Evolutionary conservation across 805 yeast species (phyloP).

Genomic region (Yamadazyma philogaea): DNA sequence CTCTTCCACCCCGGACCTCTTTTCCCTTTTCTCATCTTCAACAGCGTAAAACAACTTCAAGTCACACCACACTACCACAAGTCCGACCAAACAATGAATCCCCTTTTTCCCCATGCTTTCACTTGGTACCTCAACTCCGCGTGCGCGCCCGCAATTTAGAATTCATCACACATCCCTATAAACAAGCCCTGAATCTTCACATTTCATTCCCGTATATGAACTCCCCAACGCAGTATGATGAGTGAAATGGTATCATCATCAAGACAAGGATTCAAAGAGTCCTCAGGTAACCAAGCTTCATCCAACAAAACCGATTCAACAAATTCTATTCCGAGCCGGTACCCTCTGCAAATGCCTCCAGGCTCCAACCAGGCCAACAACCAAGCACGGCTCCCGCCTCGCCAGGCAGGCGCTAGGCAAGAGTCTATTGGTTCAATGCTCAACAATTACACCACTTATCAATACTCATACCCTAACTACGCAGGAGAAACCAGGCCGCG

Average conservation of each 20-base stretch:
- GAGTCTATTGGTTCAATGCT: slow-evolving; percentile 11
- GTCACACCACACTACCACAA: too few species aligned
- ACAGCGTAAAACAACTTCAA: not conserved
- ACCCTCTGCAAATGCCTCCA: slow-evolving; percentile 1
- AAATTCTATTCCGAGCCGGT: not conserved
- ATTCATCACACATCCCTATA: not conserved
- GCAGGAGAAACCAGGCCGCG: slow-evolving; percentile 23
- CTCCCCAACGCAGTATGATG: slow-evolving; percentile 5
- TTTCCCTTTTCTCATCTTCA: too few species aligned
- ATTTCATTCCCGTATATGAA: not conserved
- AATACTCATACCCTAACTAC: slow-evolving; percentile 5
- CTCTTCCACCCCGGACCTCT: too few species aligned
- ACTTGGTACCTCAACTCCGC: not conserved
- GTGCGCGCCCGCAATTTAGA: slow-evolving; percentile 1
- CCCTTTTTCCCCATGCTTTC: not conserved
- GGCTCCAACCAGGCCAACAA: not conserved
- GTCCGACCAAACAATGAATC: not conserved
- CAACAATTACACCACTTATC: slow-evolving; percentile 8
- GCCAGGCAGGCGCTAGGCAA: slow-evolving; percentile 8
- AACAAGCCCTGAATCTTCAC: not conserved
- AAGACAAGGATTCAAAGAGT: slow-evolving; percentile 7
- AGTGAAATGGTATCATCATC: slow-evolving; percentile 9
- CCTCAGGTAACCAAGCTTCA: not conserved
- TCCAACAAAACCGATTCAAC: not conserved
- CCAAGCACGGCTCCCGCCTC: not conserved